phyloP scores from a whole-genome alignment of 2,329 filamentous ascomycete genomes.

The Biscogniauxia marginata region DNA sequence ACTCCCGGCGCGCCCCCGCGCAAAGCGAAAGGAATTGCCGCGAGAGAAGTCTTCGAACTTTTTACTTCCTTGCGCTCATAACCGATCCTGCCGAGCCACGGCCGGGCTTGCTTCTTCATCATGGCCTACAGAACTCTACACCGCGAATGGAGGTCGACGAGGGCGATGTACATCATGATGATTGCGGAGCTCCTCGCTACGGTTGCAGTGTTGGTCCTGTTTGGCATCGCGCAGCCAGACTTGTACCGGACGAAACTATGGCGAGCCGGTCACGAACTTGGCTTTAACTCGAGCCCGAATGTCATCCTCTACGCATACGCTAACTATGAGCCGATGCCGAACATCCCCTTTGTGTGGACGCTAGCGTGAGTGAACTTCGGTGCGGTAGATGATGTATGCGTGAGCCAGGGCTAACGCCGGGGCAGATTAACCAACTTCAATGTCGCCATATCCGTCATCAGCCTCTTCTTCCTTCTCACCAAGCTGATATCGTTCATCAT shows the following conservation, averaged over 20 bases:
- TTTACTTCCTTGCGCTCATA: too few species aligned
- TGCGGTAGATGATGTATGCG: too few species aligned
- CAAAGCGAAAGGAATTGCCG: too few species aligned
- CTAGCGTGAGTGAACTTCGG: slow-evolving; percentile 68
- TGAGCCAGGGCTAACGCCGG: slow-evolving; percentile 14
- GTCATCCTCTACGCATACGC: slow-evolving; percentile 71
- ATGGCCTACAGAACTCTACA: slow-evolving; percentile 57
- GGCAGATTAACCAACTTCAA: slow-evolving; percentile 71
- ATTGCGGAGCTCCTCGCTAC: slow-evolving; percentile 63
- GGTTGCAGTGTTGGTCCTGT: slow-evolving; percentile 66
- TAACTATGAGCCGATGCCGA: slow-evolving; percentile 63
- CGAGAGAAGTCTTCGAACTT: too few species aligned
- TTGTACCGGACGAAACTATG: slow-evolving; percentile 71
- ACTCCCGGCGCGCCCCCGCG: too few species aligned
- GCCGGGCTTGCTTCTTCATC: slow-evolving; percentile 11
- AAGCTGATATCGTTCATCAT: slow-evolving; percentile 70
- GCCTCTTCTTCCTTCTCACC: slow-evolving; percentile 71
- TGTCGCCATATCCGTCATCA: slow-evolving; percentile 72
- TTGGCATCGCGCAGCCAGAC: slow-evolving; percentile 71
- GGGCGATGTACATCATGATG: slow-evolving; percentile 62
- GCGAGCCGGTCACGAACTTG: slow-evolving; percentile 67
- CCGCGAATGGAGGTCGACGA: slow-evolving; percentile 57
- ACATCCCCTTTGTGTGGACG: slow-evolving; percentile 71
- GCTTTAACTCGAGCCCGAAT: slow-evolving; percentile 72
- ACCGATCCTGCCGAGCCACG: slow-evolving; percentile 4